These are phyloP conservation scores for Pseudomonodictys pantanalensis DNA, from an alignment of 495 filamentous ascomycete species.

Conservation along the genomic window DNA sequence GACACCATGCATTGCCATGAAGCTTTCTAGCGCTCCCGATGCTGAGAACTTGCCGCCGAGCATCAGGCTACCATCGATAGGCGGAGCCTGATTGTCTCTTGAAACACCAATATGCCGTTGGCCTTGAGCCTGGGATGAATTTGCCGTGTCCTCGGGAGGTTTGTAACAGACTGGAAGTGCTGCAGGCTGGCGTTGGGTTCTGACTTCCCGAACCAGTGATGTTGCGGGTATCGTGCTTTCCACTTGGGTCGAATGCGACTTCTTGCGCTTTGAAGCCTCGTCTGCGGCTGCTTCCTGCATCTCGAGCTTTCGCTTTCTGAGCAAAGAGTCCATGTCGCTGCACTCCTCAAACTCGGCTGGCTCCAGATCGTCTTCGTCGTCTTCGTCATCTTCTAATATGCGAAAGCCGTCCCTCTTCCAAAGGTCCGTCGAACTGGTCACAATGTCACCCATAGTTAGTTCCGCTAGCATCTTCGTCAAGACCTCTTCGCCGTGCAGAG, in stretches of 20 bases:
- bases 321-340: conserved; percentile 32
- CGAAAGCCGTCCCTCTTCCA: conserved; percentile 54
- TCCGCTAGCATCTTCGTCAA: conserved; percentile 32
- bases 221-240: background rate
- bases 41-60: conserved; percentile 37
- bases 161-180: too few species aligned
- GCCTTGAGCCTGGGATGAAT: too few species aligned
- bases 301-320: conserved; percentile 37
- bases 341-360: conserved; percentile 19
- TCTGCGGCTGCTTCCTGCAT: conserved; percentile 26
- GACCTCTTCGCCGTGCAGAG: conserved; percentile 38
- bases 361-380: conserved; percentile 51
- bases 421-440: conserved; percentile 40
- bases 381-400: conserved; percentile 49
- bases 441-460: conserved; percentile 26
- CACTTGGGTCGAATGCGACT: background rate
- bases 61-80: conserved; percentile 28
- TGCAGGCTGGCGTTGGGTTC: background rate
- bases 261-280: background rate
- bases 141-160: too few species aligned
- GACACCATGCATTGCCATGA: conserved; percentile 31
- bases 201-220: background rate
- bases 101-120: background rate
- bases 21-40: conserved; percentile 32
- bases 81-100: background rate